Conservation (phyloP, 2,329 filamentous ascomycete genomes). For the Epichloe brachyelytri region DNA sequence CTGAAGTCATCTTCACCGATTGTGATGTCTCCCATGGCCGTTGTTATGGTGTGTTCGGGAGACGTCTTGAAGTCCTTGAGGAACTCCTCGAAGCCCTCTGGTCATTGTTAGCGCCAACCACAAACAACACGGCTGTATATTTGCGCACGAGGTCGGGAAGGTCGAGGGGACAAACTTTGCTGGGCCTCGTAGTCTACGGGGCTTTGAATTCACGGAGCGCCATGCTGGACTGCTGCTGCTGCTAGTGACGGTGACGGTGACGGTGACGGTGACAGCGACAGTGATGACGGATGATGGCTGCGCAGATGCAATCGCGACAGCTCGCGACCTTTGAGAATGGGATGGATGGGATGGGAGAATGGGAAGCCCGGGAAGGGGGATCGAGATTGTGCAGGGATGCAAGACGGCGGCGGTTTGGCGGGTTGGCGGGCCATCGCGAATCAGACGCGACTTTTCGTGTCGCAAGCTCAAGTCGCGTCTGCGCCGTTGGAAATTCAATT, state of each 20-base stretch:
- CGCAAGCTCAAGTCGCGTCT: constrained; percentile 9
- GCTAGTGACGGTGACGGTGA: neutral
- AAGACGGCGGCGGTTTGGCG: neutral
- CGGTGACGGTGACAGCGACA: neutral
- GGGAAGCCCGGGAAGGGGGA: constrained; percentile 18
- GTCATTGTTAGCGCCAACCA: neutral
- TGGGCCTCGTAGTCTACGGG: constrained; percentile 80
- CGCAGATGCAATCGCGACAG: constrained; percentile 1
- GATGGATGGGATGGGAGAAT: constrained; percentile 7
- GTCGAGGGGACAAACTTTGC: constrained; percentile 44
- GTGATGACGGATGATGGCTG: neutral
- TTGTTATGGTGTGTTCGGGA: constrained; percentile 56
- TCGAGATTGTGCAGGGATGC: constrained; percentile 13
- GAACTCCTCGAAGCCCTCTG: constrained; percentile 79
- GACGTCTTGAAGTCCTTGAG: constrained; percentile 76
- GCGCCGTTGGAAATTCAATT: constrained; percentile 13
- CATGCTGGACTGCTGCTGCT: constrained; percentile 39
- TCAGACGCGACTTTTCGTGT: constrained; percentile 24
- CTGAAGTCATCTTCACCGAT: constrained; percentile 78
- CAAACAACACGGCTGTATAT: neutral
- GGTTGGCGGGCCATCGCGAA: neutral
- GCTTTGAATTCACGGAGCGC: constrained; percentile 70
- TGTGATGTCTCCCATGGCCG: constrained; percentile 72
- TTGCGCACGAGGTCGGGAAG: neutral
- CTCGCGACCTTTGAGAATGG: constrained; percentile 10